phyloP scores from a whole-genome alignment of 495 filamentous ascomycete genomes.

The Aspergillus biplanus region DNA sequence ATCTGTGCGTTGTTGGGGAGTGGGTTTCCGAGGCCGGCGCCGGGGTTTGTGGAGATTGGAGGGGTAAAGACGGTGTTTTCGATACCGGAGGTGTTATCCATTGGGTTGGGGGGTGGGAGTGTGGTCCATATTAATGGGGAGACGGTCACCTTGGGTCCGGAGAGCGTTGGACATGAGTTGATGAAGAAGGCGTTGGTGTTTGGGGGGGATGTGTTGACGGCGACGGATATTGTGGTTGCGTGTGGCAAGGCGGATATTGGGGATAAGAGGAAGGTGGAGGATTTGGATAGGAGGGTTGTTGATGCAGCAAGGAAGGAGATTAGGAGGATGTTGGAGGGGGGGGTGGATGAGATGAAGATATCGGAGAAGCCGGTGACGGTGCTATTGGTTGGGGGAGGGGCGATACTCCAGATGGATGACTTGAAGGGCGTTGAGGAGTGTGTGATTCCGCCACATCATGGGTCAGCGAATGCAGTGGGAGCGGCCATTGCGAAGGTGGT shows the following conservation, averaged over 20 bases:
- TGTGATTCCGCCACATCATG: constrained; percentile 32
- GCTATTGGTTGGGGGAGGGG: constrained; percentile 31
- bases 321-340: constrained; percentile 6
- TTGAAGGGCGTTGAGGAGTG: background rate
- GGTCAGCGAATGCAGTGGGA: constrained; percentile 59
- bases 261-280: constrained; percentile 16
- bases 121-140: background rate
- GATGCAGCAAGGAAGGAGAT: constrained; percentile 22
- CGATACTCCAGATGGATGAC: constrained; percentile 24
- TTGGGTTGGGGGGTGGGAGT: constrained; percentile 49
- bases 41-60: constrained; percentile 44
- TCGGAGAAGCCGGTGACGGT: constrained; percentile 26
- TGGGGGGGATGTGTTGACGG: constrained; percentile 54
- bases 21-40: constrained; percentile 58
- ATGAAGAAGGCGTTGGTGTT: constrained; percentile 52
- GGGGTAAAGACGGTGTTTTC: constrained; percentile 58
- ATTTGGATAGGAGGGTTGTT: constrained; percentile 13
- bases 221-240: constrained; percentile 52
- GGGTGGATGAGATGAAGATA: constrained; percentile 31
- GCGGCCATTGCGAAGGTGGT: constrained; percentile 57
- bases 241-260: constrained; percentile 41
- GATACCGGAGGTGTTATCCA: constrained; percentile 55
- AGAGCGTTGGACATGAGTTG: constrained; percentile 59
- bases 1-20: constrained; percentile 54
- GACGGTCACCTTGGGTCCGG: background rate